These are phyloP conservation scores for Bondarzewia mesenterica DNA, from an alignment of 1,284 basidiomycete species.

Conservation along the genomic window DNA sequence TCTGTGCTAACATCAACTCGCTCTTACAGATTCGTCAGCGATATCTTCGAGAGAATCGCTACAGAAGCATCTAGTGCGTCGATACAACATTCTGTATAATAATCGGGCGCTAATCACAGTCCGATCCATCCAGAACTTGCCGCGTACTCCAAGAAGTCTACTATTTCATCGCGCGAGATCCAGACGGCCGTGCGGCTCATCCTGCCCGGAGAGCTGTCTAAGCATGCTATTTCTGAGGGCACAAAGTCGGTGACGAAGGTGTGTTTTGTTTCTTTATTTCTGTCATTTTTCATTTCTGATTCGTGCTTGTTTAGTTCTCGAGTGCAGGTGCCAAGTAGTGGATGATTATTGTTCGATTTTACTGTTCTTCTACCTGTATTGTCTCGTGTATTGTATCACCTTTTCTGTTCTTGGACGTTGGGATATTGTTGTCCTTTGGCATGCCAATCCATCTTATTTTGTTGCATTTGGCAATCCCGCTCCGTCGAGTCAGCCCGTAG, in stretches of 20 bases:
- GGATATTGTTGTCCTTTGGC: neutral
- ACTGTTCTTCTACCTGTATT: neutral
- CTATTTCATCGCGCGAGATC: constrained; percentile 91
- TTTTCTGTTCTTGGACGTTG: neutral
- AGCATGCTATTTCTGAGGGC: constrained; percentile 76
- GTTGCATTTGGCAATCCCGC: neutral
- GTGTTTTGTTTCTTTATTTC: constrained; percentile 32
- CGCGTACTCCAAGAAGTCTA: constrained; percentile 89
- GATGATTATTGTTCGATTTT: neutral
- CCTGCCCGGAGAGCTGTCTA: constrained; percentile 81
- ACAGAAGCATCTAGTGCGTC: constrained; percentile 76
- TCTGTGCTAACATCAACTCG: neutral
- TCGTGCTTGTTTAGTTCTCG: constrained; percentile 39
- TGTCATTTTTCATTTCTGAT: constrained; percentile 18
- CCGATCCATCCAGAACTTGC: constrained; percentile 61
- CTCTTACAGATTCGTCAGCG: constrained; percentile 65
- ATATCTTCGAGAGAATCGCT: constrained; percentile 92
- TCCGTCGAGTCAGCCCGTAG: no score
- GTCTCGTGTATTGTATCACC: neutral
- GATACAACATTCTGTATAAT: constrained; percentile 2
- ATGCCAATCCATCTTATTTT: neutral
- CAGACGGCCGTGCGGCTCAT: constrained; percentile 89
- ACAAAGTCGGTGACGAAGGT: constrained; percentile 46
- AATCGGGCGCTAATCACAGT: constrained; percentile 6
- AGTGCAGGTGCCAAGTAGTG: constrained; percentile 52